Evolutionary conservation across 805 yeast genomes (phyloP), one percentile per base, ranked within the genome.

Genomic region (Lipomyces chichibuensis): DNA sequence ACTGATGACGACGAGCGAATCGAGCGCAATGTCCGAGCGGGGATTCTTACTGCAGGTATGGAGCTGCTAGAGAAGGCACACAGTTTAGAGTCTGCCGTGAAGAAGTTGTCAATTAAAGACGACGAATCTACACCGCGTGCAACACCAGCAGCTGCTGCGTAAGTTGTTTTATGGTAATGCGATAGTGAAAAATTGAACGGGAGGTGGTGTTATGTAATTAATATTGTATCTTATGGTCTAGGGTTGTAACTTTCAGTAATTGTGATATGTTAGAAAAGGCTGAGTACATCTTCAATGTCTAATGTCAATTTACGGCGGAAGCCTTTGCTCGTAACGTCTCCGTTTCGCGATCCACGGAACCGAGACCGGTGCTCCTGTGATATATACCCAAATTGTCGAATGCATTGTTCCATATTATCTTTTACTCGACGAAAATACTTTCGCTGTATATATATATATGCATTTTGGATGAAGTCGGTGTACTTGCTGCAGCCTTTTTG

Each of bases 1-100:
- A 58, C 33, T 32, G 66, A 68, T 14, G 66, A 29, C 27, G 71
- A 67, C n/a, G 71, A 67, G 52, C 25, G 23, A 53, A 53, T 49
- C 25, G 71, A 67, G 53, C 67, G 70, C n/a, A 49, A n/a, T n/a
- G 62, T 61, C 23, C 65, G 70, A 13, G 63, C 52, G n/a, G 62
- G 60, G 4, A 61, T 67, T 13, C 59, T 67, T 4, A 17, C 27
- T 14, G 32, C 64, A 7, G 70, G 70, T 13, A 29, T 58, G 37
- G 53, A 57, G 39, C 14, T 43, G n/a, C 52, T 62, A 20, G 57
- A 46, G 43, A 51, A 27, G 37, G 33, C 29, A 23, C 20, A 52
- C n/a, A 25, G 17, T 52, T 52, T 52, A 25, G 55, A 52, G 29
- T 52, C 55, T 25, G 33, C n/a, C 8, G 17, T 52, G 33, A 23